Percentiles rank a stretch among this genome's conserved stretches.
Conservation (phyloP, 306 rosid genomes). For the Medicago truncatula region DNA sequence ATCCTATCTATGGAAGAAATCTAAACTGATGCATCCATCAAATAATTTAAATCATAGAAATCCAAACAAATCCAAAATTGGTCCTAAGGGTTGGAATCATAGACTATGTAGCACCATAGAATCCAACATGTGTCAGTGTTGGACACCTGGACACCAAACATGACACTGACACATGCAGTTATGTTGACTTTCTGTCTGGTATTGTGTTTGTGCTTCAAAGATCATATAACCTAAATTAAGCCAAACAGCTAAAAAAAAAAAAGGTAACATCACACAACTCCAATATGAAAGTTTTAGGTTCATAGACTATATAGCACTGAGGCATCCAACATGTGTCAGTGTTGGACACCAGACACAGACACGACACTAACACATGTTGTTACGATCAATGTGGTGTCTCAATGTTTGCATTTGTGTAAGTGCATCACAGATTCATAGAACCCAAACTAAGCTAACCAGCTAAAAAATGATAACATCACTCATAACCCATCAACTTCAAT, state of each 20-base stretch:
- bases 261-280: too few relatives aligned
- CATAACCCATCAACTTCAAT: conserved; percentile 36
- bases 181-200: too few relatives aligned
- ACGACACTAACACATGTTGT: not conserved
- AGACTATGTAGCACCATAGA: too few relatives aligned
- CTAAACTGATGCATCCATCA: conserved; percentile 11
- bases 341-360: not conserved
- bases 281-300: too few relatives aligned
- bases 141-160: too few relatives aligned
- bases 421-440: not conserved
- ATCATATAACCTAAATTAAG: not conserved
- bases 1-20: not conserved
- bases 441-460: not conserved
- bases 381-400: not conserved
- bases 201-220: too few relatives aligned
- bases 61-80: conserved; percentile 2
- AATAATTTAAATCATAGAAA: conserved; percentile 12
- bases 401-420: not conserved
- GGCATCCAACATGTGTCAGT: not conserved
- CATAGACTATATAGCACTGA: too few relatives aligned
- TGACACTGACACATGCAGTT: too few relatives aligned
- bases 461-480: not conserved
- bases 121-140: too few relatives aligned
- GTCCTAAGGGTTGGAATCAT: too few relatives aligned
- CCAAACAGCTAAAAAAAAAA: conserved; percentile 2